Conservation (phyloP, 2,329 filamentous ascomycete species). For the Ophiostoma fasciatum region DNA sequence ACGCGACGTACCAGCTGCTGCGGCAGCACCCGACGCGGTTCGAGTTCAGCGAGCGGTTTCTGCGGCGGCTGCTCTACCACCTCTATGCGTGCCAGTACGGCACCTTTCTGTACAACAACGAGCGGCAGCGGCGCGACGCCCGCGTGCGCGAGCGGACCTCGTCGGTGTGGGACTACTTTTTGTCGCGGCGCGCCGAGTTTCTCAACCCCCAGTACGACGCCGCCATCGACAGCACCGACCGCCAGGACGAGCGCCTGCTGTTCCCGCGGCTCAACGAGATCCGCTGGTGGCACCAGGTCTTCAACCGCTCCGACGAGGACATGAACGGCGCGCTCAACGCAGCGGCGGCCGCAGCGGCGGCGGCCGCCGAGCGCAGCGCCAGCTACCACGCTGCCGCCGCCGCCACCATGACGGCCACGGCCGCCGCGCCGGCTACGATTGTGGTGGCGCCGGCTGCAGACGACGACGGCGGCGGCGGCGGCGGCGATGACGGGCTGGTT, state of each 20-base stretch:
- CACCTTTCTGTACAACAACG: conserved; percentile 89
- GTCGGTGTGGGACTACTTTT: conserved; percentile 93
- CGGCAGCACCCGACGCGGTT: conserved; percentile 78
- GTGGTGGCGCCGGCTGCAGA: conserved; percentile 28
- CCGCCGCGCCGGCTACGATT: conserved; percentile 3
- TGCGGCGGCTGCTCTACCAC: conserved; percentile 80
- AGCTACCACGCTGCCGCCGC: no score
- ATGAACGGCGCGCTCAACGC: conserved; percentile 65
- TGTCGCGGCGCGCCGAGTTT: conserved; percentile 68
- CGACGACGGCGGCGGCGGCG: conserved; percentile 10
- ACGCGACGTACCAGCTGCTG: conserved; percentile 80
- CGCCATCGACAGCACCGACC: conserved; percentile 60
- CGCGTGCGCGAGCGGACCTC: conserved; percentile 56
- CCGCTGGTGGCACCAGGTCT: conserved; percentile 88
- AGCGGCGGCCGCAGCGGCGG: conserved; percentile 36
- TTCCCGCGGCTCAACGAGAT: conserved; percentile 64
- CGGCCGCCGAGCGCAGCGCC: conserved; percentile 27
- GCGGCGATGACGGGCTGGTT: not conserved
- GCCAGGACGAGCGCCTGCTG: conserved; percentile 69
- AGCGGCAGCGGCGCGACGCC: conserved; percentile 68
- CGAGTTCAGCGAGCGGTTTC: conserved; percentile 90
- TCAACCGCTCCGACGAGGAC: conserved; percentile 74
- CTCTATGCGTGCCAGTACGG: conserved; percentile 94
- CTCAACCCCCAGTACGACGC: conserved; percentile 65
- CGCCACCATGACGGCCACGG: conserved; percentile 5